Base-by-base conservation (phyloP, 495 filamentous ascomycete species). In the Annulohypoxylon stygium region DNA sequence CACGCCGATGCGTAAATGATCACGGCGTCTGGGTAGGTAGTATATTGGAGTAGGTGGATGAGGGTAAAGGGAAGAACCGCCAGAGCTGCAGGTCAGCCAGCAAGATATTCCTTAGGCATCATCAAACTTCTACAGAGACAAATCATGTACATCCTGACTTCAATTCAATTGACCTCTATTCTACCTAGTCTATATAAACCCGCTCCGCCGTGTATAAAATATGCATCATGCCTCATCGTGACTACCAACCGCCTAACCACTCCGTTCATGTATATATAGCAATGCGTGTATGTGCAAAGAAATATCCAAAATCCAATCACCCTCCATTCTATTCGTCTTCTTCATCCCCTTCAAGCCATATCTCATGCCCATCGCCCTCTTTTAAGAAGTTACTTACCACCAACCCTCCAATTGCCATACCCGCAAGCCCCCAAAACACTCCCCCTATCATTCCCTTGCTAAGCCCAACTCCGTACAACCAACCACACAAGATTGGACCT, bases 381-480 rank as follows among this genome's bases (percentile, higher is more conserved):
- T 86, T 86, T 0, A 97, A 91, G 75, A 89, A 89, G 57, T 89
- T 82, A 45, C 90, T 91, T 12, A 87, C 87, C 12, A 90, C 65
- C 58, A 86, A 82, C 2, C 90, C 91, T 43, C 87, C 81, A 0
- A 90, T 76, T 1, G 92, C 92, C 12, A 93, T 82, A 18, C 85
- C 80, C 14, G 88, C 89, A 54, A 95, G 79, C 1, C 84, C 79
- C 93, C 93, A 96, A 86, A 91, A 96, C 8, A 91, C 91, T n/a
- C 89, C 85, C 18, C 93, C 93, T 3, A 97, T 87, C 48, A 92
- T 81, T 0, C 93, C 93, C 12, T 85, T 85, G 9, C 88, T 86
- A 68, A 97, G 74, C 0, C 93, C 92, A 30, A 88, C 71, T 0
- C 93, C 93, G 75, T 93, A 95, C 58, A 91, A 81, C 69, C 86